Percentiles rank a stretch among this genome's conserved stretches.
phyloP scores from a whole-genome alignment of 2,329 filamentous ascomycete genomes.

The Aspergillus clavatus region DNA sequence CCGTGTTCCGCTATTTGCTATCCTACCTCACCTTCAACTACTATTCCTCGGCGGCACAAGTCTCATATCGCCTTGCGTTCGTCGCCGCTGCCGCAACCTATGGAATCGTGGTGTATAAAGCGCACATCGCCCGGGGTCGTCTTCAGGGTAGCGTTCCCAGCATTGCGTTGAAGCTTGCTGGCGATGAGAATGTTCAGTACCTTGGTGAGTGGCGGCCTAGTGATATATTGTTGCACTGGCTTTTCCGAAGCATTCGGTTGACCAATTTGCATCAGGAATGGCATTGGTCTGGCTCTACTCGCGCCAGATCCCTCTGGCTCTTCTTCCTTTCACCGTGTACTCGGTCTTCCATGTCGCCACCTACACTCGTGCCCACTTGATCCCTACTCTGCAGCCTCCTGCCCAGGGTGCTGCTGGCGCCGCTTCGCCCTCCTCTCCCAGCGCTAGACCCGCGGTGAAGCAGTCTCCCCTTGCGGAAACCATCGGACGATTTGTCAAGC shows the following conservation, averaged over 20 bases:
- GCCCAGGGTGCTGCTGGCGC: slow-evolving; percentile 46
- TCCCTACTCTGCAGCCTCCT: slow-evolving; percentile 76
- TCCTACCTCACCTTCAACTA: slow-evolving; percentile 89
- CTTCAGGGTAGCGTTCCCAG: slow-evolving; percentile 60
- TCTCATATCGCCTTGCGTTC: slow-evolving; percentile 88
- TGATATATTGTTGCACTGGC: background rate
- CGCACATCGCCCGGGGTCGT: slow-evolving; percentile 78
- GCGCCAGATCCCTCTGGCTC: slow-evolving; percentile 80
- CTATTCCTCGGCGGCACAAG: slow-evolving; percentile 68
- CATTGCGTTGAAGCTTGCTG: slow-evolving; percentile 62
- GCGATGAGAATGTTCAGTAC: slow-evolving; percentile 97
- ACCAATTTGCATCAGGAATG: slow-evolving; percentile 59
- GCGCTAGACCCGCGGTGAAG: slow-evolving; percentile 43
- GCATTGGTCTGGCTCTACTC: slow-evolving; percentile 91
- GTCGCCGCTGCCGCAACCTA: slow-evolving; percentile 86
- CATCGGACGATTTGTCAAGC: slow-evolving; percentile 92
- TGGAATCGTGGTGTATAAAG: slow-evolving; percentile 98
- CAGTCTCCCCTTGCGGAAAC: slow-evolving; percentile 66
- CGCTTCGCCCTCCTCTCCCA: slow-evolving; percentile 52
- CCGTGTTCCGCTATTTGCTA: slow-evolving; percentile 74
- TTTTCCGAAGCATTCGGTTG: background rate
- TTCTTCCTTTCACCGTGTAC: slow-evolving; percentile 94
- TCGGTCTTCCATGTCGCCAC: slow-evolving; percentile 98
- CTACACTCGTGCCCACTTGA: slow-evolving; percentile 88
- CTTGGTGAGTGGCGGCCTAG: slow-evolving; percentile 59